Conservation (phyloP, 2,329 filamentous ascomycete genomes). For the Epichloe brachyelytri region DNA sequence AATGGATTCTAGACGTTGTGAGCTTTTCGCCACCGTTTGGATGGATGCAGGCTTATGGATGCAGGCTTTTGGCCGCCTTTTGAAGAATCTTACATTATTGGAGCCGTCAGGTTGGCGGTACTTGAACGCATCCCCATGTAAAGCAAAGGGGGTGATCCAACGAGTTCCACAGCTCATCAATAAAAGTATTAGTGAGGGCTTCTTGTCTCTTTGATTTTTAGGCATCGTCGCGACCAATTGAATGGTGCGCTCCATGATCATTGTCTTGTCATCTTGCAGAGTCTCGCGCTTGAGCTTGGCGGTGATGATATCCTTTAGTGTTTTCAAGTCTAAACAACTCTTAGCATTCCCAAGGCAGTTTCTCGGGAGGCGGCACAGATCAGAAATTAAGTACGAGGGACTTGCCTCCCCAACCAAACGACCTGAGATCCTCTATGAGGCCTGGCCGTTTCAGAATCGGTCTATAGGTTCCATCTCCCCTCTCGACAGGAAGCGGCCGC, state of each 20-base stretch:
- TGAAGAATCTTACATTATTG: slow-evolving; percentile 37
- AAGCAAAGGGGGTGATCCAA: slow-evolving; percentile 61
- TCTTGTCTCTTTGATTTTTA: slow-evolving; percentile 46
- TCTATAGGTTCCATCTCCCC: slow-evolving; percentile 49
- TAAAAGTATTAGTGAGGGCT: slow-evolving; percentile 52
- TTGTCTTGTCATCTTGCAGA: slow-evolving; percentile 60
- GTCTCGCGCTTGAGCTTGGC: slow-evolving; percentile 49
- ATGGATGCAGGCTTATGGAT: neutral
- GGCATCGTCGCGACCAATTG: slow-evolving; percentile 55
- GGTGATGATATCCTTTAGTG: slow-evolving; percentile 46
- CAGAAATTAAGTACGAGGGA: neutral
- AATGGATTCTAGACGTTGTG: slow-evolving; percentile 40
- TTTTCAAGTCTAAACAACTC: slow-evolving; percentile 40
- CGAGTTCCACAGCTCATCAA: slow-evolving; percentile 57
- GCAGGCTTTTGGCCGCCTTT: neutral
- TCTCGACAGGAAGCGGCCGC: slow-evolving; percentile 49
- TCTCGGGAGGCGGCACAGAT: no score
- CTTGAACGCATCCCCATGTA: slow-evolving; percentile 47
- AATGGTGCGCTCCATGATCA: slow-evolving; percentile 64
- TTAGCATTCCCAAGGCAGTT: neutral
- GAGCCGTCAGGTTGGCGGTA: slow-evolving; percentile 61
- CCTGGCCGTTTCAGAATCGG: slow-evolving; percentile 34
- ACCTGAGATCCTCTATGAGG: slow-evolving; percentile 42
- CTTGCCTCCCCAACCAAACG: slow-evolving; percentile 35
- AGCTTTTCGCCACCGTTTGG: neutral